phyloP scores from a whole-genome alignment of 2,329 filamentous ascomycete species.

The Paecilomyces sp. region DNA sequence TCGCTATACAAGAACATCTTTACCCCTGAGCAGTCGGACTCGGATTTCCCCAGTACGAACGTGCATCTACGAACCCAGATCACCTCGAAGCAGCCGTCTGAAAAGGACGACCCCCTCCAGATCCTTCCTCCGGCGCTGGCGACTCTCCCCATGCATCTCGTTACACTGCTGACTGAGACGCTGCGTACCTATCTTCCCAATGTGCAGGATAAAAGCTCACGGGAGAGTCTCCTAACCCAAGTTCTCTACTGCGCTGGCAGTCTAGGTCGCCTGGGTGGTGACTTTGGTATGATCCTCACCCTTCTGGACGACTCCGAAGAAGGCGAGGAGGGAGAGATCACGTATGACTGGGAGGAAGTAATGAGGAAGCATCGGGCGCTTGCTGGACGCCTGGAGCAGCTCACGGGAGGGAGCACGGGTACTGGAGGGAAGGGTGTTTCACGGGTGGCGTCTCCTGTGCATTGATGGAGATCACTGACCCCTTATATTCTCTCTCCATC shows the following conservation, averaged over 20 bases:
- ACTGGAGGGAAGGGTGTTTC: slow-evolving; percentile 9
- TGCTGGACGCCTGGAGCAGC: slow-evolving; percentile 56
- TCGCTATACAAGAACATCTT: slow-evolving; percentile 93
- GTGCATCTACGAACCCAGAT: slow-evolving; percentile 15
- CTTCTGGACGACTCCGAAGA: slow-evolving; percentile 36
- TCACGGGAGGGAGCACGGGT: slow-evolving; percentile 22
- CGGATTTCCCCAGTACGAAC: slow-evolving; percentile 19
- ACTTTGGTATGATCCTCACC: slow-evolving; percentile 85
- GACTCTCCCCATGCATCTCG: slow-evolving; percentile 77
- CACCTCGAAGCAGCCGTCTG: slow-evolving; percentile 12
- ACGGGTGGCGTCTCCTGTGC: slow-evolving; percentile 10
- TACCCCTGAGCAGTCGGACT: slow-evolving; percentile 46
- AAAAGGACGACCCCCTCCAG: slow-evolving; percentile 25
- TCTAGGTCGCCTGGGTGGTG: slow-evolving; percentile 78
- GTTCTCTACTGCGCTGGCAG: slow-evolving; percentile 90
- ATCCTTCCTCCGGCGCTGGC: slow-evolving; percentile 68
- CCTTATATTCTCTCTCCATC: too few relatives aligned
- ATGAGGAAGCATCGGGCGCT: slow-evolving; percentile 82
- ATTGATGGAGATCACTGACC: background rate
- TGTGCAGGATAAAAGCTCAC: slow-evolving; percentile 67
- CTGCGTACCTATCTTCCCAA: slow-evolving; percentile 71
- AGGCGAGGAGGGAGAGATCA: slow-evolving; percentile 39
- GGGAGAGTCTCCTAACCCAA: slow-evolving; percentile 86
- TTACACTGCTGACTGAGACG: slow-evolving; percentile 72
- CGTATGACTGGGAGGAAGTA: slow-evolving; percentile 71